Evolutionary conservation across 202 grass and related monocot species (phyloP), one percentile per base, ranked within the genome.

Genomic region (Dendrocalamus latiflorus): DNA sequence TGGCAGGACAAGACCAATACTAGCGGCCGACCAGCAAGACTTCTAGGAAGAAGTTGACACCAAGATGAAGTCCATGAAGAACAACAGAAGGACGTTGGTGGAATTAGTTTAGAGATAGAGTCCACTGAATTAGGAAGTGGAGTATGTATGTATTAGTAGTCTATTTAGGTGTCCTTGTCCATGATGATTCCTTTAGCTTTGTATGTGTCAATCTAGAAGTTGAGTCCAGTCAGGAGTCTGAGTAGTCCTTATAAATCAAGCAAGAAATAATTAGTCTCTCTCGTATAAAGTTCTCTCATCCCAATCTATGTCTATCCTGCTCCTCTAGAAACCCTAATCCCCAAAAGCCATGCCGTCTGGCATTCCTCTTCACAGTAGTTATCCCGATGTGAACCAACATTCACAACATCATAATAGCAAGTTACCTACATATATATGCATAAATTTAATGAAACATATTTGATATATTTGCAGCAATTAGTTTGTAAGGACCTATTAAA

Each of bases 241-340:
- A 22, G n/a, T 56, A 50, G 43, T 21, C 25, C 75, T 63, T 61
- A 72, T 51, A 51, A 6, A 50, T 18, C 55, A 60, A 59, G 55
- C 21, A 60, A 76, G 38, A 76, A 60, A 60, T 7, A 62, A 30
- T 61, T 4, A 9, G 8, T 14, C 6, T 8, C 26, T 8, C 59
- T 2, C 6, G 6, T 48, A 4, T 48, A 51, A 51, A 13, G 22
- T 25, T 58, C 22, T 16, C n/a, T 17, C 13, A 17, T 34, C 59
- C 28, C 59, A 16, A 33, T 33, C 5, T 33, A 34, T 62, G 14
- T 44, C 56, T 57, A 34, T 14, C 75, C 20, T 16, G 30, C 24
- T 77, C 41, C 42, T 77, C 39, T 45, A 64, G 9, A 77, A n/a
- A 77, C 58, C 58, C 28, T 77, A 64, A 77, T 62, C 15, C 62